Conservation (phyloP, 2,329 filamentous ascomycete species). For the Hymenoscyphus infarciens region DNA sequence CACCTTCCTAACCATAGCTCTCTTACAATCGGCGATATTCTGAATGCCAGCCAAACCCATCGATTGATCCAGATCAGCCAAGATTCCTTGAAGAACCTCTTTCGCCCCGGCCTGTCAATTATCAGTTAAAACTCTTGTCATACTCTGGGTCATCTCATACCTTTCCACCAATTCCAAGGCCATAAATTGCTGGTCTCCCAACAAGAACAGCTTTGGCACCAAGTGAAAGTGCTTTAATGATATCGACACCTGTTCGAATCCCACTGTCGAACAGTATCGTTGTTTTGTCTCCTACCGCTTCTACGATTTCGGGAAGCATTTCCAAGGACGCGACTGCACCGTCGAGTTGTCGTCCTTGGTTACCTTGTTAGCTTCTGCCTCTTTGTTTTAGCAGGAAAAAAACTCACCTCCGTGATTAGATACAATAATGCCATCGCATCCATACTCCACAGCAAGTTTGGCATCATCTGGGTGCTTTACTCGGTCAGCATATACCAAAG, state of each 20-base stretch:
- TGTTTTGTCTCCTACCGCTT: conserved; percentile 57
- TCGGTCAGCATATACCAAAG: neutral
- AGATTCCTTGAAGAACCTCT: conserved; percentile 46
- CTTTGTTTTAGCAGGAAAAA: neutral
- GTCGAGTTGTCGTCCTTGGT: conserved; percentile 50
- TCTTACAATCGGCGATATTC: neutral
- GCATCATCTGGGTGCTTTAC: conserved; percentile 45
- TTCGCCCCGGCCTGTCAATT: conserved; percentile 44
- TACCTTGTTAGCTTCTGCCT: neutral
- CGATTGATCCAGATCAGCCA: conserved; percentile 52
- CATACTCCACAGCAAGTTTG: conserved; percentile 41
- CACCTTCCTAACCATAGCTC: neutral
- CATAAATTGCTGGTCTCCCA: conserved; percentile 56
- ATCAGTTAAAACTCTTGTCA: conserved; percentile 4
- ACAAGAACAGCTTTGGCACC: conserved; percentile 56
- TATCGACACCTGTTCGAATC: conserved; percentile 51
- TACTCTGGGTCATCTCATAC: conserved; percentile 15
- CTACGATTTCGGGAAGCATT: conserved; percentile 57
- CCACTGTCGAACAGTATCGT: conserved; percentile 60
- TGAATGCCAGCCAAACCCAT: conserved; percentile 52
- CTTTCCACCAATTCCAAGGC: conserved; percentile 51
- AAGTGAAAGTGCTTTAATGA: conserved; percentile 54
- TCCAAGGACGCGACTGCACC: conserved; percentile 52
- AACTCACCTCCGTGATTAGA: conserved; percentile 55
- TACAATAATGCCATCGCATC: conserved; percentile 50